phyloP scores from a whole-genome alignment of 2,329 filamentous ascomycete genomes.

The Shiraia bambusicola region DNA sequence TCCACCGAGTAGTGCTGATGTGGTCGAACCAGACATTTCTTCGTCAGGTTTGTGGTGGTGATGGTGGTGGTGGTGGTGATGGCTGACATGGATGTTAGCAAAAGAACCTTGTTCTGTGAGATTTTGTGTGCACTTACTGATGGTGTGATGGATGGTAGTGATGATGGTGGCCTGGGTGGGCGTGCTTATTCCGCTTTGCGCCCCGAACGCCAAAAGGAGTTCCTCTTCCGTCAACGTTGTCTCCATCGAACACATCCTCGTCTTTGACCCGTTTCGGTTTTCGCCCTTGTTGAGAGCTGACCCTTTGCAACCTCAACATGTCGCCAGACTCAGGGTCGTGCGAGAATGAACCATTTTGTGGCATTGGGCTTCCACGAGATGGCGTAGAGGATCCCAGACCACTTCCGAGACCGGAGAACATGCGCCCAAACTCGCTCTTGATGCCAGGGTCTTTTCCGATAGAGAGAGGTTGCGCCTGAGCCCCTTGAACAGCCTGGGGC shows the following conservation, averaged over 20 bases:
- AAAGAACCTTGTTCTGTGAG: constrained; percentile 3
- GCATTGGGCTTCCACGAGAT: constrained; percentile 53
- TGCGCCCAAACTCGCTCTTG: constrained; percentile 91
- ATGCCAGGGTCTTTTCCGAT: constrained; percentile 83
- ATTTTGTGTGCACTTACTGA: constrained; percentile 47
- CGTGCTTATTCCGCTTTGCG: constrained; percentile 60
- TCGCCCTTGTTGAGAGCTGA: constrained; percentile 42
- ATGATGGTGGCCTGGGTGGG: constrained; percentile 60
- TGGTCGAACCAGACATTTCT: constrained; percentile 40
- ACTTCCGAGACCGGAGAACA: constrained; percentile 90
- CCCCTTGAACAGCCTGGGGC: constrained; percentile 91
- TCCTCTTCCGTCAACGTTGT: constrained; percentile 63
- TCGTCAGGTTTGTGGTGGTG: constrained; percentile 58
- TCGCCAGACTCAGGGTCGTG: constrained; percentile 35
- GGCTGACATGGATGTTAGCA: constrained; percentile 40
- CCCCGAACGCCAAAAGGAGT: constrained; percentile 67
- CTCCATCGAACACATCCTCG: constrained; percentile 68
- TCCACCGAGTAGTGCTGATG: constrained; percentile 23
- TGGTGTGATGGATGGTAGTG: constrained; percentile 57
- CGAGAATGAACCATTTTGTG: constrained; percentile 32
- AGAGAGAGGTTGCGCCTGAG: constrained; percentile 76
- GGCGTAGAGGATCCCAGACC: constrained; percentile 62
- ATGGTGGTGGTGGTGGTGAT: constrained; percentile 60
- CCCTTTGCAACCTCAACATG: constrained; percentile 33
- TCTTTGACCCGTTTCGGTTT: constrained; percentile 68